Percentiles rank a stretch among this genome's conserved stretches.
phyloP scores from a whole-genome alignment of 2,329 filamentous ascomycete species.

The Pseudopithomyces chartarum region DNA sequence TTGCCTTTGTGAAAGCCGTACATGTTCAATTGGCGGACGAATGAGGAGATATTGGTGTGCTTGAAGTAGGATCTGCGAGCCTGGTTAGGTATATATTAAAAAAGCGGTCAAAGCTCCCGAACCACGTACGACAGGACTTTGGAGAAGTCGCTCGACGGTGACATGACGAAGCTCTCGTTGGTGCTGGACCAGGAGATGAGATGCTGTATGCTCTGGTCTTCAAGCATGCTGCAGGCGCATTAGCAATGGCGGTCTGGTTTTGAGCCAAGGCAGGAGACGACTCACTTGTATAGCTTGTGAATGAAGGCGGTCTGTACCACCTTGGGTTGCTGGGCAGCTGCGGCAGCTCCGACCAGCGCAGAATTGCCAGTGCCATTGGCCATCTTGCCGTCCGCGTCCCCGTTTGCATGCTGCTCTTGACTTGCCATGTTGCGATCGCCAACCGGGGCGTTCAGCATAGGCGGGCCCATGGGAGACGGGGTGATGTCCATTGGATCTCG shows the following conservation, averaged over 20 bases:
- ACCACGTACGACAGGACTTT: slow-evolving; percentile 89
- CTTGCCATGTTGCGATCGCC: slow-evolving; percentile 49
- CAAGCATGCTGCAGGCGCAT: slow-evolving; percentile 77
- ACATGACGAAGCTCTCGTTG: slow-evolving; percentile 99
- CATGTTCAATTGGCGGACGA: slow-evolving; percentile 98
- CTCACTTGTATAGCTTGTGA: slow-evolving; percentile 97
- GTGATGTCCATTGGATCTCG: slow-evolving; percentile 63
- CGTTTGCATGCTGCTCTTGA: slow-evolving; percentile 28
- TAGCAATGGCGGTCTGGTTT: slow-evolving; percentile 27
- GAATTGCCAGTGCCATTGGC: slow-evolving; percentile 49
- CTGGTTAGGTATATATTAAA: slow-evolving; percentile 32
- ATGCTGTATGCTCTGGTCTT: slow-evolving; percentile 90
- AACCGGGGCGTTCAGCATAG: slow-evolving; percentile 55
- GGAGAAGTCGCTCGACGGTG: slow-evolving; percentile 93
- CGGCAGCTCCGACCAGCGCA: slow-evolving; percentile 61
- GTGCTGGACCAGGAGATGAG: slow-evolving; percentile 94
- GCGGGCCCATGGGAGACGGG: slow-evolving; percentile 56
- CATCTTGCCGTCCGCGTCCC: slow-evolving; percentile 33
- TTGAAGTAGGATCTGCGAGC: slow-evolving; percentile 90
- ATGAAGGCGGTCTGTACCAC: slow-evolving; percentile 99
- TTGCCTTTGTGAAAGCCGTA: slow-evolving; percentile 99
- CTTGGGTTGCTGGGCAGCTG: slow-evolving; percentile 89
- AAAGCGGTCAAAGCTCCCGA: slow-evolving; percentile 27
- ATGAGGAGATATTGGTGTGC: slow-evolving; percentile 98
- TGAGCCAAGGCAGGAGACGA: slow-evolving; percentile 14